Percentiles rank a stretch among this genome's conserved stretches.
Evolutionary conservation across 2,329 filamentous ascomycete species (phyloP).

Genomic region (Cytospora mali): DNA sequence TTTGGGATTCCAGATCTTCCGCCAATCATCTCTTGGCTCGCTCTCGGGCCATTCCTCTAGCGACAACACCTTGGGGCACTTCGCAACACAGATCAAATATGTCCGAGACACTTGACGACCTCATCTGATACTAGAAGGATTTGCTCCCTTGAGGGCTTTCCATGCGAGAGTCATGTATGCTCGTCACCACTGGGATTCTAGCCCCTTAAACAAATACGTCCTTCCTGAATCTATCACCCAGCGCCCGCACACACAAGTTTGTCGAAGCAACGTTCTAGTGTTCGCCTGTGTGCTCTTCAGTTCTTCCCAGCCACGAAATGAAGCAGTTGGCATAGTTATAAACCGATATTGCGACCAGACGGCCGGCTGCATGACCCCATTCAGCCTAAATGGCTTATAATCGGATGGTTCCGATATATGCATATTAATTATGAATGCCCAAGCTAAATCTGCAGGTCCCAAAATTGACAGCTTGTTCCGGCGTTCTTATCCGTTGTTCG

Average conservation of each 20-base stretch:
- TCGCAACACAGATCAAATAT: not conserved
- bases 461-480: not conserved
- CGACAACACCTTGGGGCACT: not conserved
- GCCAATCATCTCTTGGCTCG: slow-evolving; percentile 23
- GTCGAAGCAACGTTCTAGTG: not conserved
- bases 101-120: not conserved
- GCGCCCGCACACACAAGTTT: not conserved
- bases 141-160: not conserved
- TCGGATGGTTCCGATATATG: not conserved
- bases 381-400: not conserved
- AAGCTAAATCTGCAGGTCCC: not conserved
- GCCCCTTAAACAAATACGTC: too few species aligned
- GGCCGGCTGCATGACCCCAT: not conserved
- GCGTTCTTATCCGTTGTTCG: not conserved
- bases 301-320: not conserved
- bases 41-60: not conserved
- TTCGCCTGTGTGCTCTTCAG: not conserved
- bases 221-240: not conserved
- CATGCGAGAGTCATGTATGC: not conserved
- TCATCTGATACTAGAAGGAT: not conserved
- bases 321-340: not conserved
- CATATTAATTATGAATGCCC: not conserved
- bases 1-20: slow-evolving; percentile 27
- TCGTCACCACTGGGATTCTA: not conserved
- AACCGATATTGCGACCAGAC: not conserved